A percentile compares a stretch with the other conserved stretches of the same genome.
phyloP scores from a whole-genome alignment of 352 stramenopile species.

The Globisporangium recalcitrans region DNA sequence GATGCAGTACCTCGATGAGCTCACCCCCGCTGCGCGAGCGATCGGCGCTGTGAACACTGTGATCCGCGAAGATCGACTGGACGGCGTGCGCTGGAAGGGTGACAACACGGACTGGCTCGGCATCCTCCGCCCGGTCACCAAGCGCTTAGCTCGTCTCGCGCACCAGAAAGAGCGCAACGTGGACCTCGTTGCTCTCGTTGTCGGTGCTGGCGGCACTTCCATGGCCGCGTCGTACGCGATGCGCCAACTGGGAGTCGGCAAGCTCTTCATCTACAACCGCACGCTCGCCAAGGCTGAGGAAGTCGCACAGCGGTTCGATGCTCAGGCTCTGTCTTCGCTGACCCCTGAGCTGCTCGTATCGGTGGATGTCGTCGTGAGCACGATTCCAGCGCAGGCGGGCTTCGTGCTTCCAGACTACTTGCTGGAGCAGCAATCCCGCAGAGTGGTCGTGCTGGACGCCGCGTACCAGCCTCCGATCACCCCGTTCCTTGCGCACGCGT shows the following conservation, averaged over 20 bases:
- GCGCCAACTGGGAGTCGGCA: conserved; percentile 68
- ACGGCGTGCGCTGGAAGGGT: conserved; percentile 58
- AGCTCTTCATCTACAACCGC: conserved; percentile 95
- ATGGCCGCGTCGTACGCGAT: conserved; percentile 94
- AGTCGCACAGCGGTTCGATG: conserved; percentile 87
- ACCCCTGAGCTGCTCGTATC: conserved; percentile 36
- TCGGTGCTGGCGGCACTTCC: conserved; percentile 92
- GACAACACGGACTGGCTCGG: conserved; percentile 99
- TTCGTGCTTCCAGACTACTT: conserved; percentile 78
- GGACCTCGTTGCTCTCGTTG: conserved; percentile 61
- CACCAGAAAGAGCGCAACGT: conserved; percentile 10
- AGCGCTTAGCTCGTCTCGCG: conserved; percentile 27
- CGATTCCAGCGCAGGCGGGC: conserved; percentile 88
- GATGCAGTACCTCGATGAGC: conserved; percentile 90
- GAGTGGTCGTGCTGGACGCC: conserved; percentile 92
- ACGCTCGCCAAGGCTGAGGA: conserved; percentile 90
- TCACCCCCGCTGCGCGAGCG: conserved; percentile 89
- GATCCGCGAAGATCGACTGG: conserved; percentile 57
- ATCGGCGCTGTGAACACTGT: conserved; percentile 99
- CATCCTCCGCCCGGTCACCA: conserved; percentile 91
- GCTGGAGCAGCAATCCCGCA: conserved; percentile 33
- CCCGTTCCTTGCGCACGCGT: conserved; percentile 88
- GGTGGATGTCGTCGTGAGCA: conserved; percentile 93
- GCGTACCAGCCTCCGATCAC: conserved; percentile 97
- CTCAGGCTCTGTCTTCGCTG: conserved; percentile 55